Conservation (phyloP, 352 stramenopile species). For the Globisporangium parvum region DNA sequence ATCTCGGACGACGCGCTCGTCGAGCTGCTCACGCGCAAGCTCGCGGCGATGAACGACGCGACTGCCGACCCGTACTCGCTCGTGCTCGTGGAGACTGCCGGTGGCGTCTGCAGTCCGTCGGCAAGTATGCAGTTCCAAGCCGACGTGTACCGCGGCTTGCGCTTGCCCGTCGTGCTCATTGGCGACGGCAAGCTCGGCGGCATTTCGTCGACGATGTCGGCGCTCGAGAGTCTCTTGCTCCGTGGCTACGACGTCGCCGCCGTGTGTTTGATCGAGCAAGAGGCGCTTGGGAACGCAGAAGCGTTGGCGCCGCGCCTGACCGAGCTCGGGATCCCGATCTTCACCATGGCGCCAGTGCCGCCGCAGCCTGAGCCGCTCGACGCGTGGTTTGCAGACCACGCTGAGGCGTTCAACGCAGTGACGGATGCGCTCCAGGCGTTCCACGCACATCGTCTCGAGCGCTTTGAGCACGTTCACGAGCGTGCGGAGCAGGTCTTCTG, state of each 20-base stretch:
- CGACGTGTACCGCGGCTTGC: constrained; percentile 90
- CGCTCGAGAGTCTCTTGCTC: constrained; percentile 89
- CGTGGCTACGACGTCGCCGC: constrained; percentile 89
- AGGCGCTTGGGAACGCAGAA: constrained; percentile 57
- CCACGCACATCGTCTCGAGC: constrained; percentile 44
- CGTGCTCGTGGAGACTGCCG: constrained; percentile 93
- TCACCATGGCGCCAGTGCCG: constrained; percentile 65
- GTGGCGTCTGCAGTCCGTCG: constrained; percentile 90
- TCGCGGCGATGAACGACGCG: constrained; percentile 30
- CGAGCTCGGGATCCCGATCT: constrained; percentile 71
- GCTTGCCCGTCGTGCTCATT: constrained; percentile 90
- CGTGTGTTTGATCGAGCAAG: constrained; percentile 79
- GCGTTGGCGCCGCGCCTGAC: constrained; percentile 50
- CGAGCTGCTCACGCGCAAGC: constrained; percentile 49
- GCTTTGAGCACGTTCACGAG: constrained; percentile 50
- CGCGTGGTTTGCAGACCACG: constrained; percentile 55
- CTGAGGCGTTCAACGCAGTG: constrained; percentile 44
- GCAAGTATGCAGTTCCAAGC: constrained; percentile 87
- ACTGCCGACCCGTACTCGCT: constrained; percentile 35
- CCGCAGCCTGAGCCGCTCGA: constrained; percentile 69
- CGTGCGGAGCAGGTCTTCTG: constrained; percentile 80
- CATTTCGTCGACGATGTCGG: constrained; percentile 92
- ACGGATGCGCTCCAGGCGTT: constrained; percentile 42
- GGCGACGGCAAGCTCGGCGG: constrained; percentile 95
- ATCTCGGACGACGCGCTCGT: constrained; percentile 88